These are phyloP conservation scores for Cucurbita pepo DNA, from an alignment of 306 rosid genomes.

Conservation along the genomic window DNA sequence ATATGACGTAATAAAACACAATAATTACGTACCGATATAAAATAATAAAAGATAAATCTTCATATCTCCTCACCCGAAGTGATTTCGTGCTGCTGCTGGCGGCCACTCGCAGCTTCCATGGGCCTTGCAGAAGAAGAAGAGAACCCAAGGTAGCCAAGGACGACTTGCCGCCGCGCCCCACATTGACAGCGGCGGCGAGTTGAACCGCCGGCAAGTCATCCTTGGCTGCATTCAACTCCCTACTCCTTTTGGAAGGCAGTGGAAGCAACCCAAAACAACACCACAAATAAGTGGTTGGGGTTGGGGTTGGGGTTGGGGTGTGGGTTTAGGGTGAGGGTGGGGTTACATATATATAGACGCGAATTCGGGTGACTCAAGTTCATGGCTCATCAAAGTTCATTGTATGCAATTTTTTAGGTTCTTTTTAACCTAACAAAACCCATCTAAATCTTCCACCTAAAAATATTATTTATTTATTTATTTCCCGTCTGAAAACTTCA, in stretches of 20 bases:
- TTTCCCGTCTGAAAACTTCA: no score
- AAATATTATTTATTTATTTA: no score
- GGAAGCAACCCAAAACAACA: background rate
- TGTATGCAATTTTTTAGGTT: background rate
- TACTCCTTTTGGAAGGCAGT: slow-evolving; percentile 4
- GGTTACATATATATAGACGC: background rate
- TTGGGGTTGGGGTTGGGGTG: background rate
- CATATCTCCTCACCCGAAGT: background rate
- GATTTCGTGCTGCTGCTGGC: no score
- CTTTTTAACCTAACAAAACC: background rate
- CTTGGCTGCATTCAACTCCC: slow-evolving; percentile 13
- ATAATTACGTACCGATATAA: background rate
- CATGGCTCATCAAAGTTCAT: background rate
- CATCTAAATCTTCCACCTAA: no score
- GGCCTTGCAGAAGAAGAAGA: slow-evolving; percentile 5
- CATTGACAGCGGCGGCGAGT: background rate
- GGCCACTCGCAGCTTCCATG: background rate
- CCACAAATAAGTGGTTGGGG: background rate
- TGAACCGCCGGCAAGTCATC: slow-evolving; percentile 10
- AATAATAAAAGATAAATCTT: background rate
- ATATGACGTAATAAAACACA: background rate
- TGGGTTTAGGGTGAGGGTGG: background rate
- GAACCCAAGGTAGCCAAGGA: slow-evolving; percentile 5
- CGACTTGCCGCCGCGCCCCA: slow-evolving; percentile 6
- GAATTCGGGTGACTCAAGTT: background rate